Evolutionary conservation across 192 early-diverging fungal genomes (phyloP).

Genomic region (Neocallimastix lanati): DNA sequence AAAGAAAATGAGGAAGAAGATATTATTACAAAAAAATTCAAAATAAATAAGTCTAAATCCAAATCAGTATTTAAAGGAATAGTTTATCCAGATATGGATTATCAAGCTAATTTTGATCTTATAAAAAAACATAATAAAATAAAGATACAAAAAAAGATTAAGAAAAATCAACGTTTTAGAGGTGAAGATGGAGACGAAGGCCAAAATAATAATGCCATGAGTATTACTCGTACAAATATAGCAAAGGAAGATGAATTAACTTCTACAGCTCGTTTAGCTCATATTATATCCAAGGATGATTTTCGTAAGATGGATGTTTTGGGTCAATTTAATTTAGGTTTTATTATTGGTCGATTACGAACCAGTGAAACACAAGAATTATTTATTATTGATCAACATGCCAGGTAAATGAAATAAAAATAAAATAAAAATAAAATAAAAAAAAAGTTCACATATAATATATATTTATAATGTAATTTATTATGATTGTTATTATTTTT

Average conservation of each 20-base stretch:
- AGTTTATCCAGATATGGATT: too few relatives aligned
- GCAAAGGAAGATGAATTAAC: conserved; percentile 15
- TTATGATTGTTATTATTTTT: too few relatives aligned
- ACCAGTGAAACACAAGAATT: conserved; percentile 30
- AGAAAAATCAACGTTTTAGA: neutral
- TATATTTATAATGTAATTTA: too few relatives aligned
- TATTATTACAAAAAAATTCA: neutral
- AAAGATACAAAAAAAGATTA: too few relatives aligned
- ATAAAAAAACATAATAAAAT: neutral
- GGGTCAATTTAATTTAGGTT: conserved; percentile 95
- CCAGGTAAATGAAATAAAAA: conserved; percentile 20
- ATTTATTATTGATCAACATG: conserved; percentile 95
- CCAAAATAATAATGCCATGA: conserved; percentile 8
- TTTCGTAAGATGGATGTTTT: conserved; percentile 70
- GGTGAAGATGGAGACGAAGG: conserved; percentile 1
- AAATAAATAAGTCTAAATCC: too few relatives aligned
- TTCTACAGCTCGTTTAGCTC: conserved; percentile 6
- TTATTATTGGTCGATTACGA: conserved; percentile 58
- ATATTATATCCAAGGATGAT: conserved; percentile 52
- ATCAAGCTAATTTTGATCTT: too few relatives aligned
- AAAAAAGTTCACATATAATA: too few relatives aligned
- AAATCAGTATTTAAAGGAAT: too few relatives aligned
- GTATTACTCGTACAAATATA: conserved; percentile 21
- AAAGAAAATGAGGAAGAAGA: conserved; percentile 2
- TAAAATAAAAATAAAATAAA: too few relatives aligned